Evolutionary conservation across 768 basidiomycete species (phyloP), one percentile per base, ranked within the genome.

Genomic region (Aureoboletus auriporus): DNA sequence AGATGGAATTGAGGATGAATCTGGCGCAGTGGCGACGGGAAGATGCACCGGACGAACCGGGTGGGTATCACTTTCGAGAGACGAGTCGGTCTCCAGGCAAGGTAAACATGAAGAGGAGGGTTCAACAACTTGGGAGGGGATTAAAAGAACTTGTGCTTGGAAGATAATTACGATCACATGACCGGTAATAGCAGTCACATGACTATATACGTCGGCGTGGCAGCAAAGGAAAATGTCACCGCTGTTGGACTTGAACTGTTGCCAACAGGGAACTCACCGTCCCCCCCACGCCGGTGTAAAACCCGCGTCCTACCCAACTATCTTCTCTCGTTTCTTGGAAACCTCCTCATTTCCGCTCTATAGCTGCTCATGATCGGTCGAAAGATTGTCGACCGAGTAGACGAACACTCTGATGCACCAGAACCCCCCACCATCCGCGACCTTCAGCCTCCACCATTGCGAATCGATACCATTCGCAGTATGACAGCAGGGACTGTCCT

Each of bases 1-100:
- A 82, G 63, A 78, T 75, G 46, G 80, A 82, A 59, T 52, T 81
- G 64, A 69, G 74, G 54, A 80, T 81, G 77, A 73, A 75, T 1
- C 61, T 80, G 31, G 79, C 79, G 8, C 62, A 63, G 51, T 64
- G 69, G 57, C 58, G 62, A 44, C 59, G 44, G 39, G 64, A 65
- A 39, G 50, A 69, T 36, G 61, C 62, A 20, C 65, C 61, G 2
- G 54, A 63, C 44, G 59, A 63, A 38, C 65, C 67, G 1, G 63
- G 67, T 30, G 59, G 52, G 10, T 69, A 65, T 45, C 61, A 53
- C 9, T 69, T 69, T 54, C 52, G 52, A 26, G 67, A 67, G 50
- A 67, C 43, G 47, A 44, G 43, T 31, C 55, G 49, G n/a, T 61
- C 57, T 5, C 47, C 47, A 35, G 47, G 38, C 8, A 69, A 23